A percentile compares a stretch with the other conserved stretches of the same genome.
Conservation (phyloP, 139 green algal species). For the Helicosporidium sp. region DNA sequence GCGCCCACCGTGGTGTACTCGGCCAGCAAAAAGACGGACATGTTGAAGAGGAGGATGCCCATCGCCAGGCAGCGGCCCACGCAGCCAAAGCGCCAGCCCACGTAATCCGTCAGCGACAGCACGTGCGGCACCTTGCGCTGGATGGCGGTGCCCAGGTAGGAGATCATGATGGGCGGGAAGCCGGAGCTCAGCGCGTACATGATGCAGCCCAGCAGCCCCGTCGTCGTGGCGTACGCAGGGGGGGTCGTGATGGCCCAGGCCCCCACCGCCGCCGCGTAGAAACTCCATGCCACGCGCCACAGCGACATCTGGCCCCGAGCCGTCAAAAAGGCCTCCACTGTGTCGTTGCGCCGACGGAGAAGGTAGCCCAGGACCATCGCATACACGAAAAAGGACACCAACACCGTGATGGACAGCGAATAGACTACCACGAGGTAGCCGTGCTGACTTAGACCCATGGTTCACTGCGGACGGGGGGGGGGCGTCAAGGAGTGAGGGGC, state of each 20-base stretch:
- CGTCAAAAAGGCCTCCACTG: conserved; percentile 39
- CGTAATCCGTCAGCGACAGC: conserved; percentile 46
- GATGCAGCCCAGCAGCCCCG: conserved; percentile 42
- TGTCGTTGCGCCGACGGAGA: not conserved
- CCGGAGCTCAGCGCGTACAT: conserved; percentile 47
- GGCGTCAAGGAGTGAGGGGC: too few species aligned
- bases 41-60: conserved; percentile 46
- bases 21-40: conserved; percentile 37
- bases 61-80: conserved; percentile 28
- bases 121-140: conserved; percentile 29
- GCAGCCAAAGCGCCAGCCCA: conserved; percentile 36
- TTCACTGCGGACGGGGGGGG: too few species aligned
- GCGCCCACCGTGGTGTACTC: conserved; percentile 47
- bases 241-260: conserved; percentile 47
- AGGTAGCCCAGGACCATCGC: conserved; percentile 6
- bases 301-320: conserved; percentile 17
- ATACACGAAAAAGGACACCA: conserved; percentile 1
- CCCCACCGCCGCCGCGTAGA: conserved; percentile 46
- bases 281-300: conserved; percentile 37
- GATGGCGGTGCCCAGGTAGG: conserved; percentile 25
- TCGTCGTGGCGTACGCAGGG: conserved; percentile 23
- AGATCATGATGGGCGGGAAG: conserved; percentile 48
- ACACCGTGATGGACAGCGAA: not conserved
- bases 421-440: not conserved
- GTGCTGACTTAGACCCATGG: not conserved